Percentiles rank a stretch among this genome's conserved stretches.
Evolutionary conservation across 73 alveolate species (phyloP).

Genomic region (Paramecium biaurelia): DNA sequence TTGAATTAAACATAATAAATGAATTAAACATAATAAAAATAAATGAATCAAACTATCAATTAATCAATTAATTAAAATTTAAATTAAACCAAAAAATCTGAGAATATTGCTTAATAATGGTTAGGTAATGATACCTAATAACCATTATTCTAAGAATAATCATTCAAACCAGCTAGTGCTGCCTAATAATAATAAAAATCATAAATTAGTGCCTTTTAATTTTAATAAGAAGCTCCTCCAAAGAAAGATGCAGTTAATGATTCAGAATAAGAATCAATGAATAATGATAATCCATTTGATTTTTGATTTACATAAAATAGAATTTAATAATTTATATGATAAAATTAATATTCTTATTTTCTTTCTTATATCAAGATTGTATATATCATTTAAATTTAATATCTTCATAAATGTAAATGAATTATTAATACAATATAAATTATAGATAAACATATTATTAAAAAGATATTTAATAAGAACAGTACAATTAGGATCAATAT

Average conservation of each 20-base stretch:
- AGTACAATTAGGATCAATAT: background rate
- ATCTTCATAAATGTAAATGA: too few relatives aligned
- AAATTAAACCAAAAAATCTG: background rate
- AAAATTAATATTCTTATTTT: too few relatives aligned
- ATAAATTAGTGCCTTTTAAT: background rate
- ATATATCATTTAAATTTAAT: too few relatives aligned
- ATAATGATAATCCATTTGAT: conserved; percentile 44
- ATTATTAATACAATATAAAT: too few relatives aligned
- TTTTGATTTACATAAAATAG: background rate
- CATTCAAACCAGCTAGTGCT: background rate
- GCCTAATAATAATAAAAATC: background rate
- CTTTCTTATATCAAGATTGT: too few relatives aligned
- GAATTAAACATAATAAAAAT: background rate
- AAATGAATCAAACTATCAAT: background rate
- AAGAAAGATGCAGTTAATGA: background rate
- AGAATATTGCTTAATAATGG: background rate
- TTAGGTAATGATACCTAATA: background rate
- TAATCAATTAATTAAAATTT: background rate
- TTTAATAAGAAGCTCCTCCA: background rate
- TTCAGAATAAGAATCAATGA: background rate
- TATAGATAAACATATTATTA: background rate
- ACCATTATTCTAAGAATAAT: background rate
- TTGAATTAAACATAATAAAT: background rate
- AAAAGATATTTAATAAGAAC: too few relatives aligned
- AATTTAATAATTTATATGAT: too few relatives aligned